Evolutionary conservation across 192 early-diverging fungal species (phyloP), one percentile per base, ranked within the genome.

Genomic region (Geranomyces michiganensis): DNA sequence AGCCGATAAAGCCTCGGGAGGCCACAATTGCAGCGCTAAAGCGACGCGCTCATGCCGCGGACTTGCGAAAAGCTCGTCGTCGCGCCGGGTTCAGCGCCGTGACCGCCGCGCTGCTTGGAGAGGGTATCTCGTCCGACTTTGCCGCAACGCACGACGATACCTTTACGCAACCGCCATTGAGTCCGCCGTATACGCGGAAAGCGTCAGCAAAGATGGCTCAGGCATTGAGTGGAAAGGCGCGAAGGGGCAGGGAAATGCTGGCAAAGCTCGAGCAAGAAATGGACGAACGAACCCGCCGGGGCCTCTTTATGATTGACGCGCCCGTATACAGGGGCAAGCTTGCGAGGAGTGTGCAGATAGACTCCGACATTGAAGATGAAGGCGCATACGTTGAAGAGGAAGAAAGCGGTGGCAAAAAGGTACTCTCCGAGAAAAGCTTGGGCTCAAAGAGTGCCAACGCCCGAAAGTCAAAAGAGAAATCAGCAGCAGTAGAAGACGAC

Each of bases 221-320:
- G 44, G 33, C 14, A 1, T n/a, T 67, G 49, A 56, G 36, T 27
- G 73, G 66, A 36, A 48, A 46, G 41, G 9, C 53, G 6, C 59
- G 36, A 32, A 53, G 73, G 36, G 73, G 41, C 32, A 32, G 66
- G 17, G 59, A 14, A 5, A 61, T 68, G 56, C 32, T 74, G n/a
- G 73, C 56, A 30, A 67, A 68, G 56, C 1, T 74, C 27, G 73
- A 74, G 45, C 56, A 31, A 46, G 65, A 74, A 27, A 68, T 74
- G 65, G 73, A 74, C 26, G 60, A 58, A 29, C 60, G 31, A 47
- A 41, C 43, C 2, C 15, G 27, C 33, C 32, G 27, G 21, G 62
- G 62, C 33, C 17, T 64, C 62, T 13, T 64, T 1, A 41, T 41
- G 36, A 5, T 41, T 14, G 62, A 64, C 17, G 21, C 21, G 5